Evolutionary conservation across 2,329 filamentous ascomycete species (phyloP), one percentile per base, ranked within the genome.

Genomic region (Chalaropsis thielavioides): DNA sequence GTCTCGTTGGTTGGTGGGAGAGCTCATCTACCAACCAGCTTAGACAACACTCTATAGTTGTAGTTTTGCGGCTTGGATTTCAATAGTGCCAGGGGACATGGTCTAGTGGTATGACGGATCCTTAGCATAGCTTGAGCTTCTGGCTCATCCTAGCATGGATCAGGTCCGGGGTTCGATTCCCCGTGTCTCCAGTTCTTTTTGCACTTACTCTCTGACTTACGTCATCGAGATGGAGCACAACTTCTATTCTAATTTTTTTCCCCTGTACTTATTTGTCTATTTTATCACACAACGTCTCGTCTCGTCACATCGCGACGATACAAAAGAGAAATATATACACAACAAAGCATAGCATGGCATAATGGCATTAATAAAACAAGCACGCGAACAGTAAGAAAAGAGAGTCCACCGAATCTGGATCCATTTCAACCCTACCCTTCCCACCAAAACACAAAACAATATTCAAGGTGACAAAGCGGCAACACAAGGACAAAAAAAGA

Each of bases 101-200:
- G 59, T 61, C 59, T 61, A 61, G 59, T 35, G 59, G 59, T 49
- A 54, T 51, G 43, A 63, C 46, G 61, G 61, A 63, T 63, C 61
- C 61, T 63, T 63, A 63, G 61, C 61, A 63, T 63, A 6, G 17
- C 22, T 19, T 11, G 15, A 63, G 61, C 61, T 49, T 63, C 27
- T 8, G n/a, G 40, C n/a, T 24, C 10, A 4, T 19, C n/a, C 27
- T 11, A 4, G 56, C 17, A 62, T 67, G 63, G 66, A 67, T 67
- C 66, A 67, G 66, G 66, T 67, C 66, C 66, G 66, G 66, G 59
- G 63, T 67, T 67, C 63, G 59, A 67, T 67, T 67, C 66, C 66
- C 66, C 66, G 66, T 67, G 66, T 67, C 66, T 67, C 66, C 66
- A 66, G 31, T 8, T 46, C 10, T 40, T 41, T 60, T 40, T 22